Percentiles rank a stretch among this genome's conserved stretches.
Evolutionary conservation across 768 basidiomycete species (phyloP).

Genomic region (Multifurca ochricompacta): DNA sequence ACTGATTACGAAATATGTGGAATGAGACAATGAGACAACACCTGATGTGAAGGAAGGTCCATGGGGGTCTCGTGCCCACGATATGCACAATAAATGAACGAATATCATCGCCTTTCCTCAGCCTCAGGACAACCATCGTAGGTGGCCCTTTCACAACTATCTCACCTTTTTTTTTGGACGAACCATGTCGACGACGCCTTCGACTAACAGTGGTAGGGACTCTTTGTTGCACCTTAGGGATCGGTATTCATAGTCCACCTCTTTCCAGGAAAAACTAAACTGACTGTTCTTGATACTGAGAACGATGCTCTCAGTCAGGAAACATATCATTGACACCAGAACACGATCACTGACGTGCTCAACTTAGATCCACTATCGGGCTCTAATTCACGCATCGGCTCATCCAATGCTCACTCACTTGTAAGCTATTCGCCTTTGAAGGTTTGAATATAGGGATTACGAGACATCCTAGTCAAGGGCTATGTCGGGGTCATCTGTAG

Average conservation of each 20-base stretch:
- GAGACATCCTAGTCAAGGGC: background rate
- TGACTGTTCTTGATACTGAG: background rate
- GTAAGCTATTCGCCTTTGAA: background rate
- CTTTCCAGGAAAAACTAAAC: background rate
- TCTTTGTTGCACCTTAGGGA: background rate
- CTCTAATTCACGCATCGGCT: background rate
- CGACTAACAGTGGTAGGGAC: background rate
- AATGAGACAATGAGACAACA: too few species aligned
- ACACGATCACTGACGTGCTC: background rate
- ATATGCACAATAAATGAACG: too few species aligned
- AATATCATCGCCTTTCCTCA: background rate
- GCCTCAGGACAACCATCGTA: background rate
- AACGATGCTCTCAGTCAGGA: background rate
- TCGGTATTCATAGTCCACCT: background rate
- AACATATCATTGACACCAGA: background rate
- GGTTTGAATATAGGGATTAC: background rate
- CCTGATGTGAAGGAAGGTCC: background rate
- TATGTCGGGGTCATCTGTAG: background rate
- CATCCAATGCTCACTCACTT: background rate
- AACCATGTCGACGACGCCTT: background rate
- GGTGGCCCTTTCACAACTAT: background rate
- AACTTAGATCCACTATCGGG: background rate
- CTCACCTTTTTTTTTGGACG: background rate
- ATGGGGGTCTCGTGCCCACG: background rate
- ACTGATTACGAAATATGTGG: background rate